phyloP scores from a whole-genome alignment of 2,329 filamentous ascomycete species.

The Kalaharituber pfeilii region DNA sequence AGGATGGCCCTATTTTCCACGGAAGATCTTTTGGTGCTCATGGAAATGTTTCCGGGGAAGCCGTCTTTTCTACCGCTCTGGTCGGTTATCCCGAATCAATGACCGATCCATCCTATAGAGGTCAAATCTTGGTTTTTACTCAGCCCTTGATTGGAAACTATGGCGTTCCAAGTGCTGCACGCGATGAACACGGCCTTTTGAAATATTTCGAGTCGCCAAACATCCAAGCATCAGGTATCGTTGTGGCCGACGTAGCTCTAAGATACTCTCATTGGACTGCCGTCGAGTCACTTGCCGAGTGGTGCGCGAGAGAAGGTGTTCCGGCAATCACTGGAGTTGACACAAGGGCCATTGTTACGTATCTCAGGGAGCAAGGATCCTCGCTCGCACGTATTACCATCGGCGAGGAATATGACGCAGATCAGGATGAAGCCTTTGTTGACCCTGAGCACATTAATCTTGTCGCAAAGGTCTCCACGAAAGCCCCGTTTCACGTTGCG shows the following conservation, averaged over 20 bases:
- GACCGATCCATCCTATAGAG: constrained; percentile 73
- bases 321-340: constrained; percentile 94
- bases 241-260: constrained; percentile 84
- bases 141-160: constrained; percentile 98
- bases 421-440: constrained; percentile 89
- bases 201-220: constrained; percentile 98
- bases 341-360: constrained; percentile 89
- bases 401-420: constrained; percentile 94
- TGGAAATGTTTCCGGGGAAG: constrained; percentile 89
- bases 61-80: constrained; percentile 94
- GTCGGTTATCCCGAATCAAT: constrained; percentile 95
- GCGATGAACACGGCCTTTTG: constrained; percentile 76
- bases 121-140: constrained; percentile 96
- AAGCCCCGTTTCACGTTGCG: constrained; percentile 89
- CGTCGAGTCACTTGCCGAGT: constrained; percentile 78
- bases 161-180: constrained; percentile 70
- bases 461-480: constrained; percentile 90
- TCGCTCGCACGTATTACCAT: constrained; percentile 87
- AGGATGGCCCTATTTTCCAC: constrained; percentile 90
- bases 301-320: constrained; percentile 92
- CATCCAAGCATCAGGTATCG: constrained; percentile 88
- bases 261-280: constrained; percentile 98
- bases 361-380: constrained; percentile 88
- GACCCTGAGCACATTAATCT: constrained; percentile 95
- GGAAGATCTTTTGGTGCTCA: constrained; percentile 94